A percentile compares a stretch with the other conserved stretches of the same genome.
Conservation (phyloP, 2,329 filamentous ascomycete genomes). For the Rhynchosporium graminicola region DNA sequence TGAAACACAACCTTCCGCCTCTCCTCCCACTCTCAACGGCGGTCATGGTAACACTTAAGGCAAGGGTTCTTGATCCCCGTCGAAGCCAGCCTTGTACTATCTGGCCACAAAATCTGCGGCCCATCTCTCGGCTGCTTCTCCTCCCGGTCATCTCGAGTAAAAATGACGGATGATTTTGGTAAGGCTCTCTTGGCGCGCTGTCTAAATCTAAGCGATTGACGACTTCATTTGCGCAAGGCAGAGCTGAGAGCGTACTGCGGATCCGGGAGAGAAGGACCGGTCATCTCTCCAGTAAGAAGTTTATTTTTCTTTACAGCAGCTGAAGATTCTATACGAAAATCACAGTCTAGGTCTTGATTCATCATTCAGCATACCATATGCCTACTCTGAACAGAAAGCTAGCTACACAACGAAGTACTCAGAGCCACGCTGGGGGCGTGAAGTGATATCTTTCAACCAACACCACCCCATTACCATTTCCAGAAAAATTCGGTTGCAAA, state of each 20-base stretch:
- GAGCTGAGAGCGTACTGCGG: neutral
- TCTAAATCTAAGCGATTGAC: slow-evolving; percentile 6
- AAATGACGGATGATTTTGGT: neutral
- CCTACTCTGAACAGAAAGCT: neutral
- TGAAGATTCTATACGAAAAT: neutral
- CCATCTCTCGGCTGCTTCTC: slow-evolving; percentile 7
- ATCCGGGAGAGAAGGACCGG: neutral
- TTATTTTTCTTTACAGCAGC: neutral
- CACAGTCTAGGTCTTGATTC: too few relatives aligned
- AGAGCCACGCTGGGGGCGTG: too few relatives aligned
- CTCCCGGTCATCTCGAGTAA: neutral
- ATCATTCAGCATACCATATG: neutral
- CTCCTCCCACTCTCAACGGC: neutral
- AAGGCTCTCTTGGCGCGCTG: neutral
- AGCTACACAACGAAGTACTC: too few relatives aligned
- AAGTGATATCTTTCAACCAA: too few relatives aligned
- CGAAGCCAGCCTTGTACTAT: slow-evolving; percentile 1
- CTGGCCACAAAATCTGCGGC: neutral
- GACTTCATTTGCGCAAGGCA: slow-evolving; percentile 9
- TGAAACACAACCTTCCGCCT: neutral
- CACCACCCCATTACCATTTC: too few relatives aligned
- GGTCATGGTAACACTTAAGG: neutral
- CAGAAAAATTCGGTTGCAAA: too few relatives aligned
- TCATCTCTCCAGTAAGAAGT: neutral
- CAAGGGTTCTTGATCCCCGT: neutral